Evolutionary conservation across 1,284 basidiomycete species (phyloP).

Genomic region (Irpex sp.): DNA sequence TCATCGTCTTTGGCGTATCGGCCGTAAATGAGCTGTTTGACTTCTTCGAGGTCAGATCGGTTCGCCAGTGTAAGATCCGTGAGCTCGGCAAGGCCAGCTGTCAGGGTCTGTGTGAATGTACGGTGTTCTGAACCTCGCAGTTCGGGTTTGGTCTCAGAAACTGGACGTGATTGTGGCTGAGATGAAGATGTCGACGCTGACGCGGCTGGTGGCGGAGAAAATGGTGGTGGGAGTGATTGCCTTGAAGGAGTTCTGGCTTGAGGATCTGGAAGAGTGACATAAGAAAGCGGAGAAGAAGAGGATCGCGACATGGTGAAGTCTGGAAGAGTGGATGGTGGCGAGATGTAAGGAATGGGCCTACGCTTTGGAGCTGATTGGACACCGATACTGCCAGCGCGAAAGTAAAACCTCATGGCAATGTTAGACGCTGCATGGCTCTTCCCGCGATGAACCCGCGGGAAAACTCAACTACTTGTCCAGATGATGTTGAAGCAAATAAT

Average conservation of each 20-base stretch:
- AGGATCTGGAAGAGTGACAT: background rate
- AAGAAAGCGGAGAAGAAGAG: background rate
- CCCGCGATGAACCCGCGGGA: too few relatives aligned
- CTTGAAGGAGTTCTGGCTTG: background rate
- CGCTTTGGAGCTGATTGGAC: background rate
- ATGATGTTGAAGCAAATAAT: too few relatives aligned
- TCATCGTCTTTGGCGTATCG: background rate
- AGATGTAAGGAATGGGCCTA: background rate
- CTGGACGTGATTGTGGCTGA: too few relatives aligned
- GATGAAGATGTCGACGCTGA: too few relatives aligned
- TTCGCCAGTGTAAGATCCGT: background rate
- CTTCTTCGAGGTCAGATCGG: background rate
- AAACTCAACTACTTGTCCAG: too few relatives aligned
- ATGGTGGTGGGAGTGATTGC: background rate
- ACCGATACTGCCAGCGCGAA: background rate
- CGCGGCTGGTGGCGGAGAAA: too few relatives aligned
- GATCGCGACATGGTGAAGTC: background rate
- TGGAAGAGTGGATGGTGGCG: background rate
- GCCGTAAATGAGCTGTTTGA: background rate
- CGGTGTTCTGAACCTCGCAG: background rate
- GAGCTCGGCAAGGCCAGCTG: background rate
- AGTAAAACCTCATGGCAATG: background rate
- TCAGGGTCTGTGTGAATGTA: background rate
- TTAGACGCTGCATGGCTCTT: background rate
- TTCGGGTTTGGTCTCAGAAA: background rate